Evolutionary conservation across 116 monocot species (phyloP), one percentile per base, ranked within the genome.

Genomic region (Dioscorea cayenensis): DNA sequence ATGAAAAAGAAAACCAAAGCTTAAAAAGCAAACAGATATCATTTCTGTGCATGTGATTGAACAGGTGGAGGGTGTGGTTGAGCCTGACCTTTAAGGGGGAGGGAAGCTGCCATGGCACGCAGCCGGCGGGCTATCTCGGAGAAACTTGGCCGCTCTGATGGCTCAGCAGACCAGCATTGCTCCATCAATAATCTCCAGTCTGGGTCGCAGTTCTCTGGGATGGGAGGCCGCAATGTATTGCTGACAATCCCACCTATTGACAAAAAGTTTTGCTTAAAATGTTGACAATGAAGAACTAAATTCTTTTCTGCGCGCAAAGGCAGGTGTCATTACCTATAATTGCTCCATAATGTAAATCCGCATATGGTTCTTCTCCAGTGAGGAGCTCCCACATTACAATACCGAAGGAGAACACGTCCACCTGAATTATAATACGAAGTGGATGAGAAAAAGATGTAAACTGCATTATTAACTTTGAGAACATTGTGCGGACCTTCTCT

Each of bases 341-440:
- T 20, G 89, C 86, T 50, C 99, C 99, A 77, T 94, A 91, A 51
- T 99, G 99, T 70, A 99, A 75, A 60, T 99, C 94, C 36, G 88
- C 84, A 67, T 99, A 99, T 27, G 99, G 99, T 76, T 99, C 99
- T 49, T 94, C 82, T 50, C 94, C 94, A 9, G 99, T 94, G 23
- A 94, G 79, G 48, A 99, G 88, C 69, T 99, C 99, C 99, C 99
- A 99, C 84, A 99, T 80, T 50, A 99, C 94, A 67, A 99, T 99
- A n/a, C 91, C 99, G 73, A 88, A 99, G 36, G 99, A 99, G 77
- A 92, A 96, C 20, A 96, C 92, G 68, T 96, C 96, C 75, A 91
- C 80, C 75, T 81, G 73, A 74, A 14, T 62, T 52, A 28, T 19
- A 62, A 28, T 19, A 62, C 20, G 29, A 64, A 70, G 79, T 8